Percentiles rank a stretch among this genome's conserved stretches.
phyloP scores from a whole-genome alignment of 768 basidiomycete genomes.

The Porphyrellus cyaneotinctus region DNA sequence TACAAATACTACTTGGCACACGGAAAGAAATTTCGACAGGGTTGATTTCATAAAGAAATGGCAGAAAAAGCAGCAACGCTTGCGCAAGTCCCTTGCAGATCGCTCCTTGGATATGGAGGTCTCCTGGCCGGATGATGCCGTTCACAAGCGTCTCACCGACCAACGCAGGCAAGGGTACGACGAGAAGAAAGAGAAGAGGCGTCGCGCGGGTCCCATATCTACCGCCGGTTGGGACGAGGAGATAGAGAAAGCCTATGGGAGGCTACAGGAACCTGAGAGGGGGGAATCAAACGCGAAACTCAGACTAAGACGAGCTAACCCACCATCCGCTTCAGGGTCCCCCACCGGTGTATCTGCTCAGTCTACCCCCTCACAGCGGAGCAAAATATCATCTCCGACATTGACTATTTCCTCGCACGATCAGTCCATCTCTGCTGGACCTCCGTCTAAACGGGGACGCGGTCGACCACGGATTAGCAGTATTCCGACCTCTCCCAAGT shows the following conservation, averaged over 20 bases:
- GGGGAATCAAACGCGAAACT: constrained; percentile 24
- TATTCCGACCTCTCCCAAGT: constrained; percentile 7
- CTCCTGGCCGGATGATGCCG: constrained; percentile 37
- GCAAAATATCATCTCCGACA: constrained; percentile 14
- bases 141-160: constrained; percentile 41
- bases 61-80: constrained; percentile 31
- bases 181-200: constrained; percentile 36
- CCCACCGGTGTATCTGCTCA: background rate
- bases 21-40: constrained; percentile 18
- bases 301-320: constrained; percentile 16
- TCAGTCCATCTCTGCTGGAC: constrained; percentile 12
- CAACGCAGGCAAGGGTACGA: constrained; percentile 43
- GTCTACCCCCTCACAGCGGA: constrained; percentile 1
- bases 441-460: constrained; percentile 3
- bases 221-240: constrained; percentile 27
- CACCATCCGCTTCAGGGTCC: constrained; percentile 7
- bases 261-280: constrained; percentile 25
- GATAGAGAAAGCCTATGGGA: constrained; percentile 18
- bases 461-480: constrained; percentile 6
- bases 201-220: constrained; percentile 2
- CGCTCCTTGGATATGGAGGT: constrained; percentile 38
- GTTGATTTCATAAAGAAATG: constrained; percentile 28
- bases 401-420: constrained; percentile 8
- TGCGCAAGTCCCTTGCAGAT: constrained; percentile 28
- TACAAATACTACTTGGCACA: constrained; percentile 54